Conservation (phyloP, 495 filamentous ascomycete species). For the Penicillium riverlandense region DNA sequence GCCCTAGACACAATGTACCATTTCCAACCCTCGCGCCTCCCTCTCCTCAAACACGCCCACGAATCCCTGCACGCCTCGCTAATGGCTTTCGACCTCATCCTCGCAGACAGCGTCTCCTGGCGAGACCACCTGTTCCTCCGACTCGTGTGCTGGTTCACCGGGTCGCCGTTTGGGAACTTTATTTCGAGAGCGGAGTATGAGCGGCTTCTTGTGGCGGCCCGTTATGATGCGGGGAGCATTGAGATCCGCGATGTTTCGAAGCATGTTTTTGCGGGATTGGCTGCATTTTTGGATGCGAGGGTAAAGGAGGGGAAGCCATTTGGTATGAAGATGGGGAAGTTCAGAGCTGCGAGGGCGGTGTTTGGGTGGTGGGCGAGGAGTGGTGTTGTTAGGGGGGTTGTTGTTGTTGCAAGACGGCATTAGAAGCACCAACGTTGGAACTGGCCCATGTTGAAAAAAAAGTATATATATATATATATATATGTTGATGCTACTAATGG, state of each 20-base stretch:
- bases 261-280: slow-evolving; percentile 35
- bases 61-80: slow-evolving; percentile 30
- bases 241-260: slow-evolving; percentile 36
- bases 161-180: slow-evolving; percentile 30
- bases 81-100: slow-evolving; percentile 35
- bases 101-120: slow-evolving; percentile 13
- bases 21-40: slow-evolving; percentile 37
- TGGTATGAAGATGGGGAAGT: slow-evolving; percentile 34
- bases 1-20: slow-evolving; percentile 46
- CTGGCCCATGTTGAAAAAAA: too few species aligned
- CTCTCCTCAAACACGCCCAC: slow-evolving; percentile 28
- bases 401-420: slow-evolving; percentile 34
- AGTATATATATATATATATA: too few species aligned
- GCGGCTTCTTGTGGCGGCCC: slow-evolving; percentile 32
- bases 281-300: slow-evolving; percentile 23
- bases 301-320: slow-evolving; percentile 20
- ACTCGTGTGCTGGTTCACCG: slow-evolving; percentile 22
- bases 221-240: slow-evolving; percentile 31
- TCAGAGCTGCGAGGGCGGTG: slow-evolving; percentile 20
- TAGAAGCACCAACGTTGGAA: neutral
- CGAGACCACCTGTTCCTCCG: slow-evolving; percentile 20
- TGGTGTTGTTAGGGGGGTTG: slow-evolving; percentile 32
- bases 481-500: too few species aligned
- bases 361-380: slow-evolving; percentile 41
- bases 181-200: slow-evolving; percentile 54